Conservation (phyloP, 192 early-diverging fungal species). For the Podila minutissima region DNA sequence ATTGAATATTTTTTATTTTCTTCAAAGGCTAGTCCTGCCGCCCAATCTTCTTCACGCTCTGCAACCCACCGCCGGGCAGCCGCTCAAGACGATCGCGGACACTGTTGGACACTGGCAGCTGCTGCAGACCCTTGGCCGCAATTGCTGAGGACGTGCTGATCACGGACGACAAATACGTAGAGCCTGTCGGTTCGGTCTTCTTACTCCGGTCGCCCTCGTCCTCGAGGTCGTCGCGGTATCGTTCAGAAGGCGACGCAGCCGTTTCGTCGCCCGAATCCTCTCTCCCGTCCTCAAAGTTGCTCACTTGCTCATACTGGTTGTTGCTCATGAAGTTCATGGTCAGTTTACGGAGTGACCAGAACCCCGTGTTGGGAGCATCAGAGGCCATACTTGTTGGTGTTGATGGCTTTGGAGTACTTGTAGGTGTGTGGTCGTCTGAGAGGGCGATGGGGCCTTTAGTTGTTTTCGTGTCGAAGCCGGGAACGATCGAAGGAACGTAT, state of each 20-base stretch:
- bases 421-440: neutral
- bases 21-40: neutral
- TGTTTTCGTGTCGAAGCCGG: neutral
- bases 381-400: neutral
- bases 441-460: neutral
- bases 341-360: constrained; percentile 34
- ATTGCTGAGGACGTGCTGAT: constrained; percentile 3
- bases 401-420: neutral
- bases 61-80: constrained; percentile 1
- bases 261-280: neutral
- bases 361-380: neutral
- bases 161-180: constrained; percentile 17
- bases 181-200: neutral
- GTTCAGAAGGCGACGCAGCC: neutral
- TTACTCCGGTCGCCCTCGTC: too few relatives aligned
- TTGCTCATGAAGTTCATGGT: constrained; percentile 29
- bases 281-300: neutral
- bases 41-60: constrained; percentile 14
- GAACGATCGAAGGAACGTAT: neutral
- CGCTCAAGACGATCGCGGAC: constrained; percentile 17
- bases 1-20: neutral
- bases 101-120: constrained; percentile 1
- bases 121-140: constrained; percentile 9
- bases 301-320: constrained; percentile 17
- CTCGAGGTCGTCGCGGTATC: neutral